phyloP scores from a whole-genome alignment of 495 filamentous ascomycete genomes.

The Cryomyces minteri region DNA sequence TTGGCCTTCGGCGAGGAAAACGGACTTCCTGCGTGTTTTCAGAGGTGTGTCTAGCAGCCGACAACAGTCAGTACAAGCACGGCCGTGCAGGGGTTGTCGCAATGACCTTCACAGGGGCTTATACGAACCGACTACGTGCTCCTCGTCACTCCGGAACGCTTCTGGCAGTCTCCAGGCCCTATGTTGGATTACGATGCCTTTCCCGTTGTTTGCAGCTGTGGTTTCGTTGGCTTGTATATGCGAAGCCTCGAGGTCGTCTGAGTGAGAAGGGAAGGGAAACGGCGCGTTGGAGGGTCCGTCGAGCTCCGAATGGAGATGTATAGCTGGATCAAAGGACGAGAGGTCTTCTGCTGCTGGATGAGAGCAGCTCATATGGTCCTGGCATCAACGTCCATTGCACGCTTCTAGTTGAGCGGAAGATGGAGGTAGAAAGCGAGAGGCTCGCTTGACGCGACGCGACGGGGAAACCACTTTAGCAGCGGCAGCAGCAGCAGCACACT shows the following conservation, averaged over 20 bases:
- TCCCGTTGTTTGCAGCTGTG: conserved; percentile 27
- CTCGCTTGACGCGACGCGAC: too few relatives aligned
- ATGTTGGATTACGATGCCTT: conserved; percentile 43
- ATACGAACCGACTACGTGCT: conserved; percentile 24
- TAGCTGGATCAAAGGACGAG: conserved; percentile 32
- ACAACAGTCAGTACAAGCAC: neutral
- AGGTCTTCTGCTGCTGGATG: too few relatives aligned
- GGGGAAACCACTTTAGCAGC: too few relatives aligned
- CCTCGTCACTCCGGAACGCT: conserved; percentile 45
- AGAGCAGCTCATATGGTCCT: too few relatives aligned
- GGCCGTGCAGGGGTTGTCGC: neutral
- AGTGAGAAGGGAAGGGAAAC: conserved; percentile 22
- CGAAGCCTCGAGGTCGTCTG: conserved; percentile 45
- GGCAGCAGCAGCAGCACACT: too few relatives aligned
- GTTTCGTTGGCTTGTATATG: conserved; percentile 29
- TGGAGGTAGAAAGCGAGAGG: too few relatives aligned
- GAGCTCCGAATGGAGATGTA: conserved; percentile 31
- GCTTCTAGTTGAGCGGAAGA: too few relatives aligned
- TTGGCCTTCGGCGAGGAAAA: too few relatives aligned
- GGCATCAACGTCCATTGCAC: too few relatives aligned
- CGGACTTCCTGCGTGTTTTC: neutral
- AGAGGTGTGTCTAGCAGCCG: neutral
- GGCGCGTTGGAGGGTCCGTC: conserved; percentile 4
- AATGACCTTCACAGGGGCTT: neutral
- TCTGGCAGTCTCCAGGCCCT: conserved; percentile 37